A percentile compares a stretch with the other conserved stretches of the same genome.
These are phyloP conservation scores for Selaginella moellendorffii DNA, from an alignment of 75 land plant genomes.

Conservation along the genomic window DNA sequence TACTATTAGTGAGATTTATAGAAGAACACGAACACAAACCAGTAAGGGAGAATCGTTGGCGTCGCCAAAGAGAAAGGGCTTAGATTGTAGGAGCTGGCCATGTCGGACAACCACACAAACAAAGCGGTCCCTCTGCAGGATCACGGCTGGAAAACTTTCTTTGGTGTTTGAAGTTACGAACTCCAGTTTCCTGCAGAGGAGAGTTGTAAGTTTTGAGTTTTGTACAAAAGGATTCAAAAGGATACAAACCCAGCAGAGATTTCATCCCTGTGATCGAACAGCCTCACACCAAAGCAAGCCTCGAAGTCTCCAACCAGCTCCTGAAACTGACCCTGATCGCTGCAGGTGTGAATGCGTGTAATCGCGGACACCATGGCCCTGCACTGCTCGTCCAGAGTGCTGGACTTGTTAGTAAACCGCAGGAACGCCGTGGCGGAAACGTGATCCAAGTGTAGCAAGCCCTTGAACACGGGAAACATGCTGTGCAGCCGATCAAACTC, in stretches of 20 bases:
- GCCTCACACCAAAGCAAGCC: slow-evolving; percentile 2
- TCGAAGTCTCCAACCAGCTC: slow-evolving; percentile 1
- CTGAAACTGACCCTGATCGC: slow-evolving; percentile 1
- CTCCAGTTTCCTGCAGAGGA: slow-evolving; percentile 1
- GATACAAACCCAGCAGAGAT: background rate
- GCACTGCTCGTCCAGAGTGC: slow-evolving; percentile 2
- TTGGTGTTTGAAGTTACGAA: background rate
- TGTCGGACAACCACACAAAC: slow-evolving; percentile 1
- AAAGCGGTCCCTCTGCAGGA: background rate
- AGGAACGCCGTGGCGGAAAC: slow-evolving; percentile 1
- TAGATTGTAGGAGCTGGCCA: slow-evolving; percentile 1
- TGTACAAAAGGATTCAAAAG: slow-evolving; percentile 1
- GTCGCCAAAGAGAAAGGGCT: slow-evolving; percentile 1
- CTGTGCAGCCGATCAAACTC: background rate
- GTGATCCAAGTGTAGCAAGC: slow-evolving; percentile 1
- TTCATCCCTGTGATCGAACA: slow-evolving; percentile 1
- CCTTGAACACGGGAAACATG: background rate
- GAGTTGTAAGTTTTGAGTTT: background rate
- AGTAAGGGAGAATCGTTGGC: slow-evolving; percentile 1
- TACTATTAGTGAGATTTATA: slow-evolving; percentile 1
- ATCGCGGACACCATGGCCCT: slow-evolving; percentile 1
- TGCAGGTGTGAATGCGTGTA: background rate
- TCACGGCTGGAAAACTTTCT: background rate
- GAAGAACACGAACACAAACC: background rate
- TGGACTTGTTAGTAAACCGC: slow-evolving; percentile 1